Conservation (phyloP, 768 basidiomycete species). For the Hysterangium stoloniferum region DNA sequence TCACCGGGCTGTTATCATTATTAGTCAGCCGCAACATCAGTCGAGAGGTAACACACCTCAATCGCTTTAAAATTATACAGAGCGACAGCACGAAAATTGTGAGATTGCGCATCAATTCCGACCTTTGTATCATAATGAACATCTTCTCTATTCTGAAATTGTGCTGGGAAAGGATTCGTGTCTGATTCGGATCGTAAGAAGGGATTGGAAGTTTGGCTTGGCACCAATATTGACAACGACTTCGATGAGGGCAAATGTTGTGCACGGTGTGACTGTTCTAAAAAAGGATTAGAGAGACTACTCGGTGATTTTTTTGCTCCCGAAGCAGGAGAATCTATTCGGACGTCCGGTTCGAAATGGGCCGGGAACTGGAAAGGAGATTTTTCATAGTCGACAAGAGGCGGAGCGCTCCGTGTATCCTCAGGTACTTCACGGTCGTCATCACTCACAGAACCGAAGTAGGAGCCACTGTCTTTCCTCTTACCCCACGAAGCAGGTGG, state of each 20-base stretch:
- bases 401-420: background rate
- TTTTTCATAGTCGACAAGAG: background rate
- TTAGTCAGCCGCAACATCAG: background rate
- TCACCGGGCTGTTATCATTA: conserved; percentile 50
- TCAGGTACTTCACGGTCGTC: conserved; percentile 11
- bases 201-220: conserved; percentile 9
- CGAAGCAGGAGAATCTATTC: background rate
- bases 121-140: no score
- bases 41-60: conserved; percentile 45
- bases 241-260: background rate
- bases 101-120: no score
- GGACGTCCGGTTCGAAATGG: conserved; percentile 38
- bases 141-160: no score
- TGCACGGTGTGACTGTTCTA: no score
- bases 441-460: conserved; percentile 34
- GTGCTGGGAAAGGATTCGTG: conserved; percentile 2
- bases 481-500: conserved; percentile 62
- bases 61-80: conserved; percentile 66
- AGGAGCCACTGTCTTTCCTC: conserved; percentile 42
- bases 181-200: background rate
- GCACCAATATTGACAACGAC: conserved; percentile 17
- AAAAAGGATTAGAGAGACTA: no score
- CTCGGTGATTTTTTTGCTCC: background rate
- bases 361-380: conserved; percentile 28
- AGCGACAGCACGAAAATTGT: conserved; percentile 44